Percentiles rank a stretch among this genome's conserved stretches.
Evolutionary conservation across 495 filamentous ascomycete species (phyloP).

Genomic region (Venustampulla echinocandica): DNA sequence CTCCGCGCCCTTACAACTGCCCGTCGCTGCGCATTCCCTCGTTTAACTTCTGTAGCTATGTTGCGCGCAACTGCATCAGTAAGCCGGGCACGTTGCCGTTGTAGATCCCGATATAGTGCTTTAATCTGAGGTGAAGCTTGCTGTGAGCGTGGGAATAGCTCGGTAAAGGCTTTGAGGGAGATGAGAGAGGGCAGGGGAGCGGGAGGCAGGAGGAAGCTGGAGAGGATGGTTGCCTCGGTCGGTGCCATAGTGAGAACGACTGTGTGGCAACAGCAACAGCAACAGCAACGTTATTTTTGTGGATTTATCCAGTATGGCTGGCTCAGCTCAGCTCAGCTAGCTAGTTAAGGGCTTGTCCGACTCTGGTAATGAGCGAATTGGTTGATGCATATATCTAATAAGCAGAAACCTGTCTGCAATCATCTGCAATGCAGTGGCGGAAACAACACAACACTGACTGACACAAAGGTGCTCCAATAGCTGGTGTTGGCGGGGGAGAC

Average conservation of each 20-base stretch:
- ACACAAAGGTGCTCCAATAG: no score
- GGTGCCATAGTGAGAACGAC: slow-evolving; percentile 47
- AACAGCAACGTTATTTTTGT: neutral
- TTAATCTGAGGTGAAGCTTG: slow-evolving; percentile 64
- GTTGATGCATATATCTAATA: no score
- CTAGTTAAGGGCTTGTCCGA: no score
- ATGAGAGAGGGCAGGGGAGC: slow-evolving; percentile 64
- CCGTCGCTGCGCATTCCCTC: slow-evolving; percentile 53
- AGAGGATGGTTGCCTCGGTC: slow-evolving; percentile 62
- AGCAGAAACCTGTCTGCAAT: no score
- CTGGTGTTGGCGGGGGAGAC: no score
- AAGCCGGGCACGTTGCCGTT: slow-evolving; percentile 58
- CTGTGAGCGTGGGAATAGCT: slow-evolving; percentile 63
- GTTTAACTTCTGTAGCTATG: slow-evolving; percentile 57
- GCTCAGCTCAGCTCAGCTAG: no score
- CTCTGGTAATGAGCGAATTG: no score
- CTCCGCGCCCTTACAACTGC: slow-evolving; percentile 48
- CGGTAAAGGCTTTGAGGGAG: slow-evolving; percentile 63
- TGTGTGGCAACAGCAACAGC: neutral
- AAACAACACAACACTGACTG: no score
- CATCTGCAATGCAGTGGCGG: no score
- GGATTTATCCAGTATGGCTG: no score
- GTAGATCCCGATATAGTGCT: slow-evolving; percentile 70
- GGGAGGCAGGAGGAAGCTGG: slow-evolving; percentile 68
- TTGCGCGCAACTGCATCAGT: slow-evolving; percentile 59